phyloP scores from a whole-genome alignment of 176 grass and related monocot genomes.

The Eragrostis curvula region DNA sequence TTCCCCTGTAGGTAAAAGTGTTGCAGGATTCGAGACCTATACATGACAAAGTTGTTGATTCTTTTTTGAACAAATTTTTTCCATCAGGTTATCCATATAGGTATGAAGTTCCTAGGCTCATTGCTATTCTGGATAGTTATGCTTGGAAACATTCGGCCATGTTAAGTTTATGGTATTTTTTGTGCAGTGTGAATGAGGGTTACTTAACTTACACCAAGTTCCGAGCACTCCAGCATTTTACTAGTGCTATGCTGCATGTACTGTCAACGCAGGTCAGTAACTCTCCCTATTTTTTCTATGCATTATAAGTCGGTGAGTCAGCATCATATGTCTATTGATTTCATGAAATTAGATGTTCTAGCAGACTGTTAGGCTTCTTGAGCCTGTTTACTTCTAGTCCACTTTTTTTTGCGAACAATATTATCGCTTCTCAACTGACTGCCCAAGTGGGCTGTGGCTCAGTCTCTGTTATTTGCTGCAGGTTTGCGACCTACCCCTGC shows the following conservation, averaged over 20 bases:
- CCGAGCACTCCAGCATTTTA: slow-evolving; percentile 88
- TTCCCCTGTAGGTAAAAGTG: slow-evolving; percentile 70
- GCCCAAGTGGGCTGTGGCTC: slow-evolving; percentile 66
- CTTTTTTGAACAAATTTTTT: slow-evolving; percentile 94
- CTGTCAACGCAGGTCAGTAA: slow-evolving; percentile 83
- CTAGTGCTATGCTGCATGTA: slow-evolving; percentile 91
- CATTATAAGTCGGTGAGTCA: neutral
- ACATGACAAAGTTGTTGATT: slow-evolving; percentile 79
- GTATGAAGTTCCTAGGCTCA: slow-evolving; percentile 47
- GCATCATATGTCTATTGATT: neutral
- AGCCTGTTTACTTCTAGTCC: neutral
- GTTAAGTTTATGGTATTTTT: slow-evolving; percentile 14
- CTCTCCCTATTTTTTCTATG: neutral
- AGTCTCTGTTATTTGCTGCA: slow-evolving; percentile 94
- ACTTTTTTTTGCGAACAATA: neutral
- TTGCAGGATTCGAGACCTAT: slow-evolving; percentile 72
- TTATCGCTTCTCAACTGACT: slow-evolving; percentile 53
- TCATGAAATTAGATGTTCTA: neutral
- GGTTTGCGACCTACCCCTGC: slow-evolving; percentile 91
- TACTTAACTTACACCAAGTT: slow-evolving; percentile 94
- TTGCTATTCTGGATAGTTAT: slow-evolving; percentile 25
- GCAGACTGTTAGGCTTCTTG: neutral
- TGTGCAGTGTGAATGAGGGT: slow-evolving; percentile 84
- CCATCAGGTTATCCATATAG: slow-evolving; percentile 96
- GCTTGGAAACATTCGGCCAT: neutral